Conservation (phyloP, 1,284 basidiomycete genomes). For the Paramarasmius palmivorus region DNA sequence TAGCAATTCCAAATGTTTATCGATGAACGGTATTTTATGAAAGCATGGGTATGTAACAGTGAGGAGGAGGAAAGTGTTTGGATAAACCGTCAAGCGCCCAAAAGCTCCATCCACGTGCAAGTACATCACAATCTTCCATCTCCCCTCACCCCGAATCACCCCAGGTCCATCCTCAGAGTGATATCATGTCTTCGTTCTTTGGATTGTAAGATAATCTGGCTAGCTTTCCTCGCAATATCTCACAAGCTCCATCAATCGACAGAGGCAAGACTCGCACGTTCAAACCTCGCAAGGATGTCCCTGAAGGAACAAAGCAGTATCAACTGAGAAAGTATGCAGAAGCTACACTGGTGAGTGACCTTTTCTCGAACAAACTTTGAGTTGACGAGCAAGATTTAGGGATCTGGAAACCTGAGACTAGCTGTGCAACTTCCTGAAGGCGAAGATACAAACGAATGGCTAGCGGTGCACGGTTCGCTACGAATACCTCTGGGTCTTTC, state of each 20-base stretch:
- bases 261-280: slow-evolving; percentile 94
- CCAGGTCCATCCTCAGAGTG: slow-evolving; percentile 12
- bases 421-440: slow-evolving; percentile 93
- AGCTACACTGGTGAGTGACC: slow-evolving; percentile 78
- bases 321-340: slow-evolving; percentile 97
- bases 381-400: slow-evolving; percentile 37
- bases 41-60: too few relatives aligned
- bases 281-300: slow-evolving; percentile 93
- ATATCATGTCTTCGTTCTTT: slow-evolving; percentile 81
- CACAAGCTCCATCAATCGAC: slow-evolving; percentile 9
- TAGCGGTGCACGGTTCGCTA: slow-evolving; percentile 88
- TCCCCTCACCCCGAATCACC: background rate
- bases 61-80: too few relatives aligned
- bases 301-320: slow-evolving; percentile 96
- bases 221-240: slow-evolving; percentile 13
- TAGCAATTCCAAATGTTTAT: too few relatives aligned
- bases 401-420: slow-evolving; percentile 88
- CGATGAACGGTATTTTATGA: too few relatives aligned
- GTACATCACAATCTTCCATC: background rate
- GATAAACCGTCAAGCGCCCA: too few relatives aligned
- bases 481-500: background rate
- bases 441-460: slow-evolving; percentile 95
- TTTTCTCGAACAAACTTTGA: background rate
- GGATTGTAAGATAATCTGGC: slow-evolving; percentile 59
- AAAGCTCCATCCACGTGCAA: too few relatives aligned